Evolutionary conservation across 768 basidiomycete genomes (phyloP), one percentile per base, ranked within the genome.

Genomic region (Aureoboletus auriporus): DNA sequence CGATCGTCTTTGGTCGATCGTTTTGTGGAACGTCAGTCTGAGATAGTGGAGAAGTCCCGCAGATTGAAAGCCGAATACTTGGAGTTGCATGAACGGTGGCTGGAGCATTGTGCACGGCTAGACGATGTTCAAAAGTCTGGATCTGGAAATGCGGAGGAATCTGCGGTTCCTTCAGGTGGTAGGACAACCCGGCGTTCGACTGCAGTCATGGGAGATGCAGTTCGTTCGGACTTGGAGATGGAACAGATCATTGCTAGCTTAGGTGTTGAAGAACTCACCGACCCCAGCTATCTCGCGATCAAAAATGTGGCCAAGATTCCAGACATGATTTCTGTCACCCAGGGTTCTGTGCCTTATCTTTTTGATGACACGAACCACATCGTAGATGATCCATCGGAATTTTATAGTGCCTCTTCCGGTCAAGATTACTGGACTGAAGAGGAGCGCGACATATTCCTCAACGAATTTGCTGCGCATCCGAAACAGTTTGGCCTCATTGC

Each of bases 401-500:
- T 91, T 62, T 96, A 88, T 62, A 78, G 82, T 23, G 78, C 82
- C 6, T 72, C 75, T 30, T 86, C 81, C 4, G 82, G 83, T n/a
- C 82, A 85, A 50, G 78, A 87, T 37, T 84, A 88, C 56, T 98
- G 94, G 94, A 91, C 90, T 0, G 78, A 86, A 14, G 80, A 84
- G 41, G 94, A 98, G 69, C 85, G 86, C 60, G 71, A 76, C 49
- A 77, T 79, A 8, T 94, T 92, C 65, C 65, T 87, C 47, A 83
- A 87, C 63, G 83, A 86, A 62, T 98, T 86, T 62, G 87, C 89
- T 7, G 78, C 79, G 8, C 77, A 83, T 60, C 93, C 94, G 6
- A 98, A 98, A 63, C 94, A 97, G 64, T 98, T 98, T 59, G 94
- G 93, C n/a, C 76, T 85, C 60, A 93, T 98, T 50, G 84, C 94